A percentile compares a stretch with the other conserved stretches of the same genome.
Evolutionary conservation across 208 protist genomes (phyloP).

Genomic region (Trypanosomatidae sp.): DNA sequence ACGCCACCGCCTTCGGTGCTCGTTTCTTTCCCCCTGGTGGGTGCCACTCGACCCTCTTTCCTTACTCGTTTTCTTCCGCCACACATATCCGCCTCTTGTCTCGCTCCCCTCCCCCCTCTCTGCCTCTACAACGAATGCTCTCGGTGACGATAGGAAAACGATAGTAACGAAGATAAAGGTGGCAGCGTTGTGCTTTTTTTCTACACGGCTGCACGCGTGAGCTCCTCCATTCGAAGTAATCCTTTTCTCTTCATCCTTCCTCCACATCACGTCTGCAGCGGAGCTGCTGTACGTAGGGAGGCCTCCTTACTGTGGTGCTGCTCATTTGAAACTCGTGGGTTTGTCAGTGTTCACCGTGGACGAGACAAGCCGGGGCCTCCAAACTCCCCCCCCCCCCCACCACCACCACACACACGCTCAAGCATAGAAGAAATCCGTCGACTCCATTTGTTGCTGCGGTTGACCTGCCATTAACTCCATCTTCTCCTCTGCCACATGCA

Average conservation of each 20-base stretch:
- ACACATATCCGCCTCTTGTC: background rate
- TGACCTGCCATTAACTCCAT: background rate
- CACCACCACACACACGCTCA: background rate
- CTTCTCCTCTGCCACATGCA: conserved; percentile 6
- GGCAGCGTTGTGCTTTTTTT: conserved; percentile 1
- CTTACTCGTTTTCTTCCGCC: background rate
- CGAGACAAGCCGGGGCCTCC: background rate
- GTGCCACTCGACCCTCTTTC: background rate
- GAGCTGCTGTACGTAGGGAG: background rate
- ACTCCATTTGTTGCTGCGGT: background rate
- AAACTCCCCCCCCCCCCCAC: too few relatives aligned
- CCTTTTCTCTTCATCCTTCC: background rate
- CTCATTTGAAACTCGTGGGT: background rate
- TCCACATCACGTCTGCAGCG: background rate
- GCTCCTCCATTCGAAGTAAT: background rate
- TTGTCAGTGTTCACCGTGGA: background rate
- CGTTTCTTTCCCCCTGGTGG: background rate
- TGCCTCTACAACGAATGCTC: background rate
- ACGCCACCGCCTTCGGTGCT: background rate
- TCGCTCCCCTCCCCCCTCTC: background rate
- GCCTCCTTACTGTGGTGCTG: background rate
- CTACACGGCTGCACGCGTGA: background rate
- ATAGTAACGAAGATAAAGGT: background rate
- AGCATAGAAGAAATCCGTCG: background rate
- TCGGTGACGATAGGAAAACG: background rate